phyloP scores from a whole-genome alignment of 148 eudicot genomes.

The Chenopodium quinoa region DNA sequence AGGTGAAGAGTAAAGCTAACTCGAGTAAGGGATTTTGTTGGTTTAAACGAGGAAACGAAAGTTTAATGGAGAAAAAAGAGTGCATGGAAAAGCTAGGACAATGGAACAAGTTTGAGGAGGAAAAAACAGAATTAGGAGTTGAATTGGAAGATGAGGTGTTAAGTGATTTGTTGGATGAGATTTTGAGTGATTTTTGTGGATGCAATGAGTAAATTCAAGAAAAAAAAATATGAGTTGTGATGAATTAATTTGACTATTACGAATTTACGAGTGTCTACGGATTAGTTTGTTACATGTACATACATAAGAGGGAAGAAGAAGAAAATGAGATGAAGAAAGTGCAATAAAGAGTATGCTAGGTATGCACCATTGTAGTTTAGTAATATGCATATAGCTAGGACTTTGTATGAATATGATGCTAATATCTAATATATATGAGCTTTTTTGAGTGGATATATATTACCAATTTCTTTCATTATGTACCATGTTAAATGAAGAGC shows the following conservation, averaged over 20 bases:
- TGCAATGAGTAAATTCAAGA: background rate
- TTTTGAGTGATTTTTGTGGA: slow-evolving; percentile 34
- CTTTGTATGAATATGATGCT: slow-evolving; percentile 4
- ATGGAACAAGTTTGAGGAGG: slow-evolving; percentile 47
- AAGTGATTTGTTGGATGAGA: slow-evolving; percentile 43
- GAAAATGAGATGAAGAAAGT: background rate
- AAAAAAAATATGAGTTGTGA: background rate
- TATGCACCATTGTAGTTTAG: background rate
- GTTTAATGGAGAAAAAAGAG: slow-evolving; percentile 27
- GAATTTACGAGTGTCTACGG: background rate
- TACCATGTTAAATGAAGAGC: too few species aligned
- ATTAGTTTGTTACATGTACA: too few species aligned
- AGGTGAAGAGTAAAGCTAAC: slow-evolving; percentile 31
- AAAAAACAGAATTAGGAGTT: slow-evolving; percentile 30
- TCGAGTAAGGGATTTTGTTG: slow-evolving; percentile 5
- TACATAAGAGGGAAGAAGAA: too few species aligned
- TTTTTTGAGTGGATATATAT: background rate
- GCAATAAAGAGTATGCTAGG: background rate
- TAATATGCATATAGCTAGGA: background rate
- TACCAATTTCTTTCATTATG: too few species aligned
- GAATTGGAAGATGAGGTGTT: slow-evolving; percentile 33
- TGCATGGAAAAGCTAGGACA: slow-evolving; percentile 42
- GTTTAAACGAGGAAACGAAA: slow-evolving; percentile 1
- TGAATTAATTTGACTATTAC: background rate
- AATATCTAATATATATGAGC: background rate